A percentile compares a stretch with the other conserved stretches of the same genome.
These are phyloP conservation scores for Pyrus pyrifolia DNA, from an alignment of 306 rosid genomes.

Conservation along the genomic window DNA sequence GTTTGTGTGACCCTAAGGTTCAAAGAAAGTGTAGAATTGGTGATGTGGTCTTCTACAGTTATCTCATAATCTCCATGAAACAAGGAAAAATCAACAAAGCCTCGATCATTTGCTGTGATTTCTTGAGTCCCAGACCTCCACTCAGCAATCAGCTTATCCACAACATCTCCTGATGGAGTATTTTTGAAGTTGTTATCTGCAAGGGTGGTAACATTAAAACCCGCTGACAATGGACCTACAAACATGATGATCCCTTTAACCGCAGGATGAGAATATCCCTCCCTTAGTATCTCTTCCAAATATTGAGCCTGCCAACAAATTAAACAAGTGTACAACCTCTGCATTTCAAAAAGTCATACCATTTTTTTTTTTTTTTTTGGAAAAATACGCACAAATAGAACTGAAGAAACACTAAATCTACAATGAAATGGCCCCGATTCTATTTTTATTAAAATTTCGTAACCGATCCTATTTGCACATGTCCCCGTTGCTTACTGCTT, in stretches of 20 bases:
- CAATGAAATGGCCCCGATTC: no score
- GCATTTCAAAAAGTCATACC: not conserved
- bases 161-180: constrained; percentile 63
- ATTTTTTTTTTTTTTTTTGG: no score
- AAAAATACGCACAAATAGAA: no score
- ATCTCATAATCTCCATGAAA: constrained; percentile 71
- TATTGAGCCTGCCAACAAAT: constrained; percentile 38
- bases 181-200: constrained; percentile 45
- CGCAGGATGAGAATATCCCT: constrained; percentile 58
- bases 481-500: no score
- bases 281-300: constrained; percentile 61
- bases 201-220: constrained; percentile 40
- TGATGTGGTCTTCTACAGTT: constrained; percentile 38
- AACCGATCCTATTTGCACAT: no score
- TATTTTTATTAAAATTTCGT: no score
- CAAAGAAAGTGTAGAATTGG: constrained; percentile 24
- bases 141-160: constrained; percentile 58
- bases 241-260: constrained; percentile 74
- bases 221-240: constrained; percentile 52
- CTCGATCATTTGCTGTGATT: constrained; percentile 37
- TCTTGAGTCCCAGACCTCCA: constrained; percentile 38
- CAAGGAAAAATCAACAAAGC: constrained; percentile 41
- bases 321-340: not conserved
- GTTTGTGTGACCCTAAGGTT: constrained; percentile 37
- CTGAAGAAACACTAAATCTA: no score